A percentile compares a stretch with the other conserved stretches of the same genome.
Evolutionary conservation across 2,329 filamentous ascomycete species (phyloP).

Genomic region (Fusarium foetens): DNA sequence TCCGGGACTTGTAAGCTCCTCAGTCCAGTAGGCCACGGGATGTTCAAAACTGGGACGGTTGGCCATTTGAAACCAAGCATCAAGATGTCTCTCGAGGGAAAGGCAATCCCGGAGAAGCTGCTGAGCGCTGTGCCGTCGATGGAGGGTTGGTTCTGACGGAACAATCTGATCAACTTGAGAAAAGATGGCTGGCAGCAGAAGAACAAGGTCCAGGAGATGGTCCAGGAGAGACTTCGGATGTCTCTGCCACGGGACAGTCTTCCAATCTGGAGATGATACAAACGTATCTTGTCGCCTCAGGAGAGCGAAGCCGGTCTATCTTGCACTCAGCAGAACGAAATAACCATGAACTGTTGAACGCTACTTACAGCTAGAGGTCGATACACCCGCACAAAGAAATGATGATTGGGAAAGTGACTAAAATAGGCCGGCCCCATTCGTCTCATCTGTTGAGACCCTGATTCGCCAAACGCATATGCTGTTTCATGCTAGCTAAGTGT

Average conservation of each 20-base stretch:
- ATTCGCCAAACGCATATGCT: constrained; percentile 53
- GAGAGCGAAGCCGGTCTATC: constrained; percentile 59
- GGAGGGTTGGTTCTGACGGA: constrained; percentile 52
- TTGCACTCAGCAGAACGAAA: constrained; percentile 28
- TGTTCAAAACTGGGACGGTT: constrained; percentile 43
- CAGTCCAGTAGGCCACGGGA: constrained; percentile 54
- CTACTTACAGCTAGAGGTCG: constrained; percentile 62
- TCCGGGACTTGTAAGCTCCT: constrained; percentile 45
- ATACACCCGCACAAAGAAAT: constrained; percentile 67
- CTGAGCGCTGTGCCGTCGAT: constrained; percentile 57
- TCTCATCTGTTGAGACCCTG: constrained; percentile 49
- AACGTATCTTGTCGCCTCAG: constrained; percentile 62
- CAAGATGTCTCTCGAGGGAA: constrained; percentile 59
- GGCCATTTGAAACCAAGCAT: constrained; percentile 57
- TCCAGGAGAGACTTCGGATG: constrained; percentile 64
- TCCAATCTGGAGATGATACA: constrained; percentile 63
- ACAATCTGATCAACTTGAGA: constrained; percentile 56
- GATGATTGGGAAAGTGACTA: constrained; percentile 63
- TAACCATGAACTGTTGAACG: not conserved
- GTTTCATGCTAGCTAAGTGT: constrained; percentile 56
- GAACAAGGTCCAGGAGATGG: constrained; percentile 61
- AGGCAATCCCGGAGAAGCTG: constrained; percentile 61
- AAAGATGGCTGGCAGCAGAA: constrained; percentile 60
- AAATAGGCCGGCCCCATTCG: constrained; percentile 59
- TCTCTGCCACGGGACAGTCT: constrained; percentile 60